Percentiles rank a stretch among this genome's conserved stretches.
These are phyloP conservation scores for Jatropha multifida DNA, from an alignment of 441 rosid genomes.

Conservation along the genomic window DNA sequence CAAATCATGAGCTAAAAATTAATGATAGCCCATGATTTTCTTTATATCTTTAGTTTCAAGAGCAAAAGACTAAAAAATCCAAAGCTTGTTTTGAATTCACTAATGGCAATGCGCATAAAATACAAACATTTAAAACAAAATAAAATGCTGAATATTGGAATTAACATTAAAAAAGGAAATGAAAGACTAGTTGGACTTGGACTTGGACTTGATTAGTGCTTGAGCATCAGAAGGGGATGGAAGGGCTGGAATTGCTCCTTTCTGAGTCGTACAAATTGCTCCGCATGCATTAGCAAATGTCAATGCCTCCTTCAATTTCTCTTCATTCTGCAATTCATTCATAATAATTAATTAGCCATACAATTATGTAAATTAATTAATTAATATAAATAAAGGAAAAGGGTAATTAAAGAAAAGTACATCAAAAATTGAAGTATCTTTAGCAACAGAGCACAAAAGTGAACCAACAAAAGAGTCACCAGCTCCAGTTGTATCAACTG, in stretches of 20 bases:
- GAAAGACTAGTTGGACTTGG: slow-evolving; percentile 20
- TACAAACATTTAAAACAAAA: no score
- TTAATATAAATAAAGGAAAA: not conserved
- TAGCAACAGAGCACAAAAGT: slow-evolving; percentile 42
- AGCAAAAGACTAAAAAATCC: no score
- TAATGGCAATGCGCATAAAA: no score
- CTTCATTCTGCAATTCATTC: slow-evolving; percentile 44
- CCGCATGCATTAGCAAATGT: slow-evolving; percentile 72
- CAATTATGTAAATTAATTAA: not conserved
- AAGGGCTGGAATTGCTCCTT: slow-evolving; percentile 78
- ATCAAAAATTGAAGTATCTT: slow-evolving; percentile 41
- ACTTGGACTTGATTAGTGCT: slow-evolving; percentile 41
- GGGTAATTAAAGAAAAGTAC: slow-evolving; percentile 21
- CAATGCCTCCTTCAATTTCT: slow-evolving; percentile 52
- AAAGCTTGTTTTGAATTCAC: no score
- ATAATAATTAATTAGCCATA: no score
- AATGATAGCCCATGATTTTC: no score
- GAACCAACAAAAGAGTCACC: slow-evolving; percentile 81
- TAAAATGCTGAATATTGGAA: no score
- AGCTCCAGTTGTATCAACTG: slow-evolving; percentile 74
- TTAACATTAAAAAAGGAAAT: not conserved
- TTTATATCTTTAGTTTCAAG: no score
- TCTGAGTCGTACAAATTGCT: slow-evolving; percentile 68
- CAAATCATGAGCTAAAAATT: no score
- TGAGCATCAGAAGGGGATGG: slow-evolving; percentile 48